Conservation (phyloP, 805 yeast genomes). For the Scheffersomyces coipomensis region DNA sequence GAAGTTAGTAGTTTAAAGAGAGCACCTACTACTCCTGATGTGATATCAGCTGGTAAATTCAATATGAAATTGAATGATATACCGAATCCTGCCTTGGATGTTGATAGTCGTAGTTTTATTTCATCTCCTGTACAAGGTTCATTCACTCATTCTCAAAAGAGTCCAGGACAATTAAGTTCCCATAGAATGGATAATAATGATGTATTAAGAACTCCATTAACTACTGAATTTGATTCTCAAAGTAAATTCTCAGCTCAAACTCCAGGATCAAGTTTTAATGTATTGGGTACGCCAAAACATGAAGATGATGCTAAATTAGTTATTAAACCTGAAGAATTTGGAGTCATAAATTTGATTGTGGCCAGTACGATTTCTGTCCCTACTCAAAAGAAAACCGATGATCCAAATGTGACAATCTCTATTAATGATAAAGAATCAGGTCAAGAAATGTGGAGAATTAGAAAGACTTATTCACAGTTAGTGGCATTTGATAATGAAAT, state of each 20-base stretch:
- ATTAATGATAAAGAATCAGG: constrained; percentile 59
- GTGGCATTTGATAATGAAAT: constrained; percentile 58
- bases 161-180: neutral
- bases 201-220: constrained; percentile 7
- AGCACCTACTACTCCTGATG: constrained; percentile 16
- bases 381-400: constrained; percentile 48
- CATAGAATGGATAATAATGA: neutral
- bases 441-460: constrained; percentile 73
- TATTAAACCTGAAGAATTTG: constrained; percentile 58
- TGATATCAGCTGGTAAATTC: constrained; percentile 8
- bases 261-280: constrained; percentile 24
- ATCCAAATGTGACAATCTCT: constrained; percentile 59
- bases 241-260: constrained; percentile 10
- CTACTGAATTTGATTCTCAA: constrained; percentile 1
- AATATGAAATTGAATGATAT: constrained; percentile 4
- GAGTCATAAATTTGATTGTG: constrained; percentile 47
- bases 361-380: constrained; percentile 43
- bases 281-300: constrained; percentile 20
- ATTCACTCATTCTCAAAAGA: constrained; percentile 1
- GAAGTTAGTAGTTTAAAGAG: neutral
- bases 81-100: constrained; percentile 2
- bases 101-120: constrained; percentile 10
- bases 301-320: constrained; percentile 45
- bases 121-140: constrained; percentile 14
- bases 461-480: constrained; percentile 63